These are phyloP conservation scores for Diaporthe citrichinensis DNA, from an alignment of 2,329 filamentous ascomycete species.

Conservation along the genomic window DNA sequence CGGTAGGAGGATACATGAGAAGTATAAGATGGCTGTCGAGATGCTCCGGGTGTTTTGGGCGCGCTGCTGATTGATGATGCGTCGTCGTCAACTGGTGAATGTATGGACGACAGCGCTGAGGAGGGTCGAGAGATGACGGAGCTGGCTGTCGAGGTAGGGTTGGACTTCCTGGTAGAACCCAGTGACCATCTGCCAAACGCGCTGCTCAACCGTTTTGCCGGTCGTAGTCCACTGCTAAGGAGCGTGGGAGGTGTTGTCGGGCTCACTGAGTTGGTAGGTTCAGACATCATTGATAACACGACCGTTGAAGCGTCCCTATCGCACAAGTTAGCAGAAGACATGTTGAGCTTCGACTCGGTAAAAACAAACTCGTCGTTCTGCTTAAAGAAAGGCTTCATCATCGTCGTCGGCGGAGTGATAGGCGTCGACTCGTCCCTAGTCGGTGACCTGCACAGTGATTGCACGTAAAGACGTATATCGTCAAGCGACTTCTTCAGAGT, in stretches of 20 bases:
- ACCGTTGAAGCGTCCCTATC: not conserved
- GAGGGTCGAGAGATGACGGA: constrained; percentile 26
- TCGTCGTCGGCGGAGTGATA: not conserved
- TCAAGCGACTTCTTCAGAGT: constrained; percentile 28
- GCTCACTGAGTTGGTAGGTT: not conserved
- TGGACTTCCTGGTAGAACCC: constrained; percentile 1
- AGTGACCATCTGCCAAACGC: constrained; percentile 29
- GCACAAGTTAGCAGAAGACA: not conserved
- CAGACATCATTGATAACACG: not conserved
- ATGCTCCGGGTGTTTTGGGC: not conserved
- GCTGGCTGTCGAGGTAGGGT: constrained; percentile 1
- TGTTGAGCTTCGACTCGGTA: accelerated
- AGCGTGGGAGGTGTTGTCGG: not conserved
- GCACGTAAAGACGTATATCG: constrained; percentile 36
- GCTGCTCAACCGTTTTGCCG: constrained; percentile 20
- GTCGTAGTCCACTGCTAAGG: not conserved
- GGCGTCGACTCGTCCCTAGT: constrained; percentile 1
- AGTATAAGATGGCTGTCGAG: constrained; percentile 15
- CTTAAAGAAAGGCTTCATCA: not conserved
- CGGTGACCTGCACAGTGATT: constrained; percentile 21
- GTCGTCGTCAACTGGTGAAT: constrained; percentile 18
- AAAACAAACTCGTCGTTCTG: constrained; percentile 17
- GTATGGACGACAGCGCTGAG: constrained; percentile 12
- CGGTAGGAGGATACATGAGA: constrained; percentile 25
- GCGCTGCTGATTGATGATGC: constrained; percentile 25